A percentile compares a stretch with the other conserved stretches of the same genome.
Conservation (phyloP, 129 eudicot species). For the sunflower (Helianthus annuus) region HanXRQr2.0-SUNRISE NC_035443.2:32296653-32297152, state of each 20-base stretch:
- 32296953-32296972: conserved; percentile 74
- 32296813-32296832: conserved; percentile 36
- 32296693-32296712: conserved; percentile 35
- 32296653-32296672: conserved; percentile 39
- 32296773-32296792: conserved; percentile 50
- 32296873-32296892: conserved; percentile 45
- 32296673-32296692: conserved; percentile 39
- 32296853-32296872: conserved; percentile 44
- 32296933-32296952: conserved; percentile 68
- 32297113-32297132: not conserved
- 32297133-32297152: not conserved
- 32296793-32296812: conserved; percentile 41
- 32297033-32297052: not conserved
- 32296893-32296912: conserved; percentile 58
- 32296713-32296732: conserved; percentile 49
- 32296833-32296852: conserved; percentile 39
- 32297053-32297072: not conserved
- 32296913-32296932: conserved; percentile 53
- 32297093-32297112: not conserved
- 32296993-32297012: not conserved
- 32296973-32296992: not conserved
- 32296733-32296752: conserved; percentile 38
- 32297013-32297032: too few relatives aligned
- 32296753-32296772: conserved; percentile 21
- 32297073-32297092: not conserved